Evolutionary conservation across 2,329 filamentous ascomycete species (phyloP), one percentile per base, ranked within the genome.

Genomic region (Exophiala calicioides): DNA sequence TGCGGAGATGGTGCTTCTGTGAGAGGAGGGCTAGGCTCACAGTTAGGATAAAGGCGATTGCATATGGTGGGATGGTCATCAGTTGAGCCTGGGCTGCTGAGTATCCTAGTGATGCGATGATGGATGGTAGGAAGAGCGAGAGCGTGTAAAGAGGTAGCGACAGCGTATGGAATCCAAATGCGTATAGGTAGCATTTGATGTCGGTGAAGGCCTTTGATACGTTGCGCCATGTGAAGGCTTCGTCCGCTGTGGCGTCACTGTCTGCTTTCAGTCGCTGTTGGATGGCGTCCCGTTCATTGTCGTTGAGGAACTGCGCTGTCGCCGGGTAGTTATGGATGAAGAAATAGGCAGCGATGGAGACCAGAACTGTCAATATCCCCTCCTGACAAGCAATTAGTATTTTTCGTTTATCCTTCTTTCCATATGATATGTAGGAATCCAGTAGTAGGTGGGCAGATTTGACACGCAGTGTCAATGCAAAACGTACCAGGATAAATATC

Each of bases 151-250:
- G 19, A 66, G 65, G 81, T 73, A 90, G 65, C 46, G 80, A 85
- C 73, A 88, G 81, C 4, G 84, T 87, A 61, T 89, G 85, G 57
- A 87, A 88, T 0, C 76, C 79, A 0, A 87, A 62, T 0, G 84
- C 82, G 55, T 90, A 90, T 0, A 90, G 72, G 82, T 81, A 88
- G 59, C 82, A 82, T 60, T 84, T 88, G 1, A 79, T 78, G 57
- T 90, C 84, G 10, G 73, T 78, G 30, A 88, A 63, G 0, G 86
- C 85, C 13, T 78, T 71, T 18, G 65, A 46, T 0, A 90, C 86
- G 15, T 82, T 81, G 0, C 56, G 63, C 87, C 86, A 90, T 3
- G 69, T 77, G 59, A 36, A 36, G 15, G 18, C 33, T 19, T 91
- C 86, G 36, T 83, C 70, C 4, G 82, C 77, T 0, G 81, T 87